phyloP scores from a whole-genome alignment of 1,284 basidiomycete species.

The Psilocybe mexicana region DNA sequence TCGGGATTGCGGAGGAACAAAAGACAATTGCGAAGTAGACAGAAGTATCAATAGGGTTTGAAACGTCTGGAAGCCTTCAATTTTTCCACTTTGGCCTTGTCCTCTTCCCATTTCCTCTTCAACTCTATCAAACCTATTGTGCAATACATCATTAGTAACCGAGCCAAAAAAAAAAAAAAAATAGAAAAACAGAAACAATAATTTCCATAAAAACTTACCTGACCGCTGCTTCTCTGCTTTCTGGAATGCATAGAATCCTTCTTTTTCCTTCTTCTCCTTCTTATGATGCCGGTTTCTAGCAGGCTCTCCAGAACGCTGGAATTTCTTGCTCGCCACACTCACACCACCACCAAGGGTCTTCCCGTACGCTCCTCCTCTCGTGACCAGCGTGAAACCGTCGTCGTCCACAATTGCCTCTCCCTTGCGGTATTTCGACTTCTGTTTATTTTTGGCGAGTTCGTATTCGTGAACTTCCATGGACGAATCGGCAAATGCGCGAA shows the following conservation, averaged over 20 bases:
- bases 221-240: slow-evolving; percentile 83
- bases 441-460: slow-evolving; percentile 62
- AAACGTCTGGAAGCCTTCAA: slow-evolving; percentile 78
- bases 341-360: slow-evolving; percentile 82
- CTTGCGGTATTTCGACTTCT: slow-evolving; percentile 68
- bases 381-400: slow-evolving; percentile 91
- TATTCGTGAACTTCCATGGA: slow-evolving; percentile 78
- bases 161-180: too few species aligned
- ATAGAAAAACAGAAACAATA: slow-evolving; percentile 5
- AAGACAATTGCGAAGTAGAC: not conserved
- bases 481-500: slow-evolving; percentile 76
- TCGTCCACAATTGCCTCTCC: slow-evolving; percentile 88
- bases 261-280: slow-evolving; percentile 73
- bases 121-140: slow-evolving; percentile 70
- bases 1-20: not conserved
- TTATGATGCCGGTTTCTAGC: slow-evolving; percentile 50
- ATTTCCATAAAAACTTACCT: slow-evolving; percentile 47
- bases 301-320: slow-evolving; percentile 62
- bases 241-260: slow-evolving; percentile 86
- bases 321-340: slow-evolving; percentile 73
- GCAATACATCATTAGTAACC: slow-evolving; percentile 8
- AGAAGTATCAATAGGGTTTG: slow-evolving; percentile 71
- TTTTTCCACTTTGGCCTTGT: slow-evolving; percentile 85
- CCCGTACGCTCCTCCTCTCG: slow-evolving; percentile 84
- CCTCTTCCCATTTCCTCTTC: slow-evolving; percentile 80